Percentiles rank a stretch among this genome's conserved stretches.
Conservation (phyloP, 495 filamentous ascomycete genomes). For the Penicillium bovifimosum region DNA sequence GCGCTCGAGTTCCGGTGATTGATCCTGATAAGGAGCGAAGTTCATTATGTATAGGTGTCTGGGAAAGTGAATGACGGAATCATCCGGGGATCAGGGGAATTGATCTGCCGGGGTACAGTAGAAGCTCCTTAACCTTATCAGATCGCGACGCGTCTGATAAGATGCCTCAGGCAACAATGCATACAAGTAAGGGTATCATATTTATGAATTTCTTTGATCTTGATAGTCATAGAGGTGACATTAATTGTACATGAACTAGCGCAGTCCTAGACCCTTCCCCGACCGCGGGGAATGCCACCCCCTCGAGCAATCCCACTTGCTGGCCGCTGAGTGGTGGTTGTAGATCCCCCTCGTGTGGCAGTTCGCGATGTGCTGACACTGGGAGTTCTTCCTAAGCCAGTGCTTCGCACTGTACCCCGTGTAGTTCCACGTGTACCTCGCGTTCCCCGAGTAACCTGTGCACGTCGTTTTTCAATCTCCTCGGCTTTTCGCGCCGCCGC, state of each 20-base stretch:
- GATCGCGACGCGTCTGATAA: conserved; percentile 8
- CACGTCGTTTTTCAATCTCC: conserved; percentile 59
- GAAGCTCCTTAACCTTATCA: conserved; percentile 25
- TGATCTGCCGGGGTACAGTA: conserved; percentile 4
- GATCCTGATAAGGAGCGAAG: conserved; percentile 94
- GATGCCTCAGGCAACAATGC: conserved; percentile 17
- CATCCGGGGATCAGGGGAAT: not conserved
- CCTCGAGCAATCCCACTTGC: conserved; percentile 49
- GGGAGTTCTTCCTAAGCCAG: conserved; percentile 44
- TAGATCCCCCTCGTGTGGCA: conserved; percentile 27
- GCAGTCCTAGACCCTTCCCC: conserved; percentile 25
- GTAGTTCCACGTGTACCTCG: conserved; percentile 42
- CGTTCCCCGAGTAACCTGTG: conserved; percentile 39
- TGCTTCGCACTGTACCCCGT: conserved; percentile 40
- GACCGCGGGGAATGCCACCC: conserved; percentile 37
- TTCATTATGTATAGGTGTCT: conserved; percentile 53
- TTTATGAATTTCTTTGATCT: conserved; percentile 7
- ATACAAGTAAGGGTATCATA: conserved; percentile 20
- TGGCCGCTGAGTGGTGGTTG: conserved; percentile 41
- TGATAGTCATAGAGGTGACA: conserved; percentile 3
- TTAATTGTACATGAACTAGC: conserved; percentile 10
- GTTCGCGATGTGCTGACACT: conserved; percentile 33
- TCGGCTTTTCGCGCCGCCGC: conserved; percentile 64
- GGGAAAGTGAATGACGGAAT: not conserved
- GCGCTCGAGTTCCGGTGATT: conserved; percentile 69